Evolutionary conservation across 2,329 filamentous ascomycete species (phyloP).

Genomic region (Beauveria medogensis): DNA sequence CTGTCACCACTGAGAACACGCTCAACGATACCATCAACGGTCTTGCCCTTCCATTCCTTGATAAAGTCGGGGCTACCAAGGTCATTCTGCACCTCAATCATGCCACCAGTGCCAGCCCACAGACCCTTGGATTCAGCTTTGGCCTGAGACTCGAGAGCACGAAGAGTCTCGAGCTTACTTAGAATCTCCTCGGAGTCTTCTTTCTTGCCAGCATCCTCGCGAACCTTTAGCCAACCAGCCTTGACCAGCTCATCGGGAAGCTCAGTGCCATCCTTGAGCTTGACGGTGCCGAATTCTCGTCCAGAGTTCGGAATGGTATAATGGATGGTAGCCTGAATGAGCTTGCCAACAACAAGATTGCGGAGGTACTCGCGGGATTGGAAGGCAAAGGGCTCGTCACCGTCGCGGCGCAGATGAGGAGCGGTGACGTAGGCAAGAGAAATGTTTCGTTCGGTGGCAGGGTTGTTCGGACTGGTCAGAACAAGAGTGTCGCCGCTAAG

Average conservation of each 20-base stretch:
- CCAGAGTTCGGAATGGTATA: conserved; percentile 82
- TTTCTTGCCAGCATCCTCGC: conserved; percentile 87
- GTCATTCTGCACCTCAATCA: conserved; percentile 75
- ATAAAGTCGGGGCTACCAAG: conserved; percentile 71
- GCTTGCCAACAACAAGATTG: conserved; percentile 75
- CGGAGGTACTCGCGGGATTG: conserved; percentile 91
- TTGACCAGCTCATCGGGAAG: conserved; percentile 78
- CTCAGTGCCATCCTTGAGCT: conserved; percentile 64
- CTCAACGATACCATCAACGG: conserved; percentile 80
- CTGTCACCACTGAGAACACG: conserved; percentile 87
- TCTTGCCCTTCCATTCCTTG: conserved; percentile 76
- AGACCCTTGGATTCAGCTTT: conserved; percentile 73
- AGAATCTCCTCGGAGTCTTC: conserved; percentile 74
- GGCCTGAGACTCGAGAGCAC: conserved; percentile 68
- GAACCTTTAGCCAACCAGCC: conserved; percentile 86
- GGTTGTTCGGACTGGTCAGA: conserved; percentile 72
- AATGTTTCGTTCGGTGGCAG: conserved; percentile 73
- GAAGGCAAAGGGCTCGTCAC: conserved; percentile 87
- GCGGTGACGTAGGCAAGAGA: conserved; percentile 90
- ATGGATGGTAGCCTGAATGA: conserved; percentile 73
- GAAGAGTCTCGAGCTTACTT: conserved; percentile 67
- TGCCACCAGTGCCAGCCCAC: conserved; percentile 59
- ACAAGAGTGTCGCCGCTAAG: conserved; percentile 89
- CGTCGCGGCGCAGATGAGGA: conserved; percentile 78
- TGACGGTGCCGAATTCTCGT: conserved; percentile 79